Conservation (phyloP, 2,329 filamentous ascomycete species). For the Calonectria multiphialidica region DNA sequence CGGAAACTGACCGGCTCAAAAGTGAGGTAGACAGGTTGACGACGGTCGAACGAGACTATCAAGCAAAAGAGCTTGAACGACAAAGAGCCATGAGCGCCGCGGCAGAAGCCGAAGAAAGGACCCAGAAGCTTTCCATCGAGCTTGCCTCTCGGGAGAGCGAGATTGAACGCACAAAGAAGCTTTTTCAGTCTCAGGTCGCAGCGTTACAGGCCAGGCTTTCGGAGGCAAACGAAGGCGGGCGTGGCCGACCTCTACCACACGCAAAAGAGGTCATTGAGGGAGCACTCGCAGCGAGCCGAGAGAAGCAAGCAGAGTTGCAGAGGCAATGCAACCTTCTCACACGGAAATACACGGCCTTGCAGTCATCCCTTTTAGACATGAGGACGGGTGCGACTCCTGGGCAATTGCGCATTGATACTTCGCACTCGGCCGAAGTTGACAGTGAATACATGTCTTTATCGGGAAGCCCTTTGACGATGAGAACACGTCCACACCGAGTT, state of each 20-base stretch:
- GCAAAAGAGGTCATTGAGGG: conserved; percentile 56
- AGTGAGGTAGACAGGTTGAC: conserved; percentile 71
- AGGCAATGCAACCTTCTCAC: conserved; percentile 63
- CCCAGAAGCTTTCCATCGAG: conserved; percentile 70
- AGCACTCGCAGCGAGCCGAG: conserved; percentile 63
- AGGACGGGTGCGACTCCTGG: conserved; percentile 48
- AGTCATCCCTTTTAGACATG: conserved; percentile 63
- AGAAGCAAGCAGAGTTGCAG: conserved; percentile 66
- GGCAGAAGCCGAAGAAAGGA: conserved; percentile 68
- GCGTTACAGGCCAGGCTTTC: conserved; percentile 60
- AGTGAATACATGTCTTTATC: conserved; percentile 52
- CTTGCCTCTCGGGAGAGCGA: conserved; percentile 65
- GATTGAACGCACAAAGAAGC: conserved; percentile 54
- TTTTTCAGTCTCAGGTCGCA: conserved; percentile 63
- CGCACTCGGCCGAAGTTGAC: conserved; percentile 42
- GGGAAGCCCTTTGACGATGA: conserved; percentile 53
- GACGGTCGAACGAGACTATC: conserved; percentile 71
- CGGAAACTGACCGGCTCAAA: conserved; percentile 71
- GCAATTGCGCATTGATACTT: conserved; percentile 37
- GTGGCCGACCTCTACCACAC: conserved; percentile 40
- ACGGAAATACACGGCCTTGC: conserved; percentile 64
- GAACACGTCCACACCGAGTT: conserved; percentile 53
- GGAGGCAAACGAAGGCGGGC: conserved; percentile 48
- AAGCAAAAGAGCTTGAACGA: conserved; percentile 73
- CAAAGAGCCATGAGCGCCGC: conserved; percentile 69